A percentile compares a stretch with the other conserved stretches of the same genome.
Conservation (phyloP, 768 basidiomycete genomes). For the Scleroderma citrinum region DNA sequence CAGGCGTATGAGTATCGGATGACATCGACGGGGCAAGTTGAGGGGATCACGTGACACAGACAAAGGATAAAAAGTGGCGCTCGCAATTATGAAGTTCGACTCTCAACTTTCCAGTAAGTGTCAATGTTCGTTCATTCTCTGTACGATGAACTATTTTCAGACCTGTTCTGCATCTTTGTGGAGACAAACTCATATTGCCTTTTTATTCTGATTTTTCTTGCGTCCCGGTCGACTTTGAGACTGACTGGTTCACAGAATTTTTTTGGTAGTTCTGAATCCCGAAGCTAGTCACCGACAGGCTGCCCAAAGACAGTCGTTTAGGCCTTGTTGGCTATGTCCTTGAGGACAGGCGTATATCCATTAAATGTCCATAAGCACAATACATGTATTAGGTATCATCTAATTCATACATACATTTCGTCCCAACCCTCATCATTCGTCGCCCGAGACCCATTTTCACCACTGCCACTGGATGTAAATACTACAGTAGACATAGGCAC, state of each 20-base stretch:
- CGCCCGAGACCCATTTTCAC: constrained; percentile 10
- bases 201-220: constrained; percentile 12
- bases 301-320: too few relatives aligned
- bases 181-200: constrained; percentile 23
- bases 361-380: background rate
- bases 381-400: background rate
- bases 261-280: too few relatives aligned
- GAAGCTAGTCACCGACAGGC: too few relatives aligned
- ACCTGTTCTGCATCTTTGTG: constrained; percentile 26
- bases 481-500: constrained; percentile 22
- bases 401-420: constrained; percentile 50
- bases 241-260: constrained; percentile 9
- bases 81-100: background rate
- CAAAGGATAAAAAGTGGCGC: background rate
- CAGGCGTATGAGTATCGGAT: constrained; percentile 6
- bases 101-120: background rate
- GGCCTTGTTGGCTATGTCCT: too few relatives aligned
- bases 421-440: constrained; percentile 54
- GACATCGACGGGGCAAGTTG: background rate
- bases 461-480: constrained; percentile 4
- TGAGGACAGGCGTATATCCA: background rate
- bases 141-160: constrained; percentile 21
- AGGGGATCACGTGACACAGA: background rate
- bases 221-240: background rate
- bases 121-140: background rate